Evolutionary conservation across 805 yeast genomes (phyloP).

Genomic region (Kluyveromyces siamensis): DNA sequence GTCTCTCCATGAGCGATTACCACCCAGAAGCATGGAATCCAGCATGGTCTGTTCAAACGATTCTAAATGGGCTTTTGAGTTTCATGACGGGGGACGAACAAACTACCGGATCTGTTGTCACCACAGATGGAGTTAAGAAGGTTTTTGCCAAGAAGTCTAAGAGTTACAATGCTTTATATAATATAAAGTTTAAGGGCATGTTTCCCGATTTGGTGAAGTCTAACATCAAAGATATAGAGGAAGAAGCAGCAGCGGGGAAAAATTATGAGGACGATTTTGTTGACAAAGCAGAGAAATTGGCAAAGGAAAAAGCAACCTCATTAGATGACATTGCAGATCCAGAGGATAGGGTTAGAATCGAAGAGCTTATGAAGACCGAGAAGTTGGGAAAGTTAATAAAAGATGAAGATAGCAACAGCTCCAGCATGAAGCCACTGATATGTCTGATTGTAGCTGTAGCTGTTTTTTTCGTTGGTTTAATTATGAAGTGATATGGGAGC

Average conservation of each 20-base stretch:
- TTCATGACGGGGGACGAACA: conserved; percentile 85
- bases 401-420: conserved; percentile 3
- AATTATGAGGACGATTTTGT: conserved; percentile 16
- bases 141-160: conserved; percentile 51
- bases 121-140: conserved; percentile 50
- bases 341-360: conserved; percentile 58
- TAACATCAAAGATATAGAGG: conserved; percentile 19
- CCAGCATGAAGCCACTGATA: conserved; percentile 10
- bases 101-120: conserved; percentile 73
- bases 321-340: conserved; percentile 44
- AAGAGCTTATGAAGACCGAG: conserved; percentile 15
- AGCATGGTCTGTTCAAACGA: conserved; percentile 89
- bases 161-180: conserved; percentile 48
- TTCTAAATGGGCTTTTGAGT: conserved; percentile 75
- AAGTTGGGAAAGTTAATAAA: conserved; percentile 5
- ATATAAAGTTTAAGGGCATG: conserved; percentile 46
- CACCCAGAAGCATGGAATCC: conserved; percentile 97
- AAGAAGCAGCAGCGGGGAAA: conserved; percentile 10
- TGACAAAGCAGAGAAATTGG: conserved; percentile 15
- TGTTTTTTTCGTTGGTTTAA: conserved; percentile 22
- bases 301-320: conserved; percentile 25
- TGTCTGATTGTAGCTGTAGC: conserved; percentile 30
- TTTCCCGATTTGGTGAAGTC: conserved; percentile 58
- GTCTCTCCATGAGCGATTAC: conserved; percentile 88
- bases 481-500: conserved; percentile 19